A percentile compares a stretch with the other conserved stretches of the same genome.
Conservation (phyloP, 2,329 filamentous ascomycete species). For the Talaromyces sp. region DNA sequence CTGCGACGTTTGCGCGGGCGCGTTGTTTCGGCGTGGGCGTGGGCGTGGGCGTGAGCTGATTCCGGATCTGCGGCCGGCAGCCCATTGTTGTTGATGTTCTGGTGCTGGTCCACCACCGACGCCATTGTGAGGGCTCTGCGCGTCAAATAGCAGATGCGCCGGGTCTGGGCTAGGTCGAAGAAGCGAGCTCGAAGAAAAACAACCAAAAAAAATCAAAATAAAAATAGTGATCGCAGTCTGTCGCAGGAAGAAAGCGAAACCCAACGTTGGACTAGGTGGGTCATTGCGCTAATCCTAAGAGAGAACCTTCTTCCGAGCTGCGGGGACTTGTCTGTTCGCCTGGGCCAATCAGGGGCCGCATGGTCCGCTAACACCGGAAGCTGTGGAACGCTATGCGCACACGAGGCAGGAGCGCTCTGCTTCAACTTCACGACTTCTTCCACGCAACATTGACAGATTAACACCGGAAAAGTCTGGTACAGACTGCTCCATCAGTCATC, state of each 20-base stretch:
- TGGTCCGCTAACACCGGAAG: not conserved
- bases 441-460: too few relatives aligned
- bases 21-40: slow-evolving; percentile 1
- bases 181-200: not conserved
- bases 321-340: not conserved
- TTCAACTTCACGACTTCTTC: not conserved
- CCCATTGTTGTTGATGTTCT: not conserved
- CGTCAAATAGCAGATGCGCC: not conserved
- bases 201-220: not conserved
- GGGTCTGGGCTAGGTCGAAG: not conserved
- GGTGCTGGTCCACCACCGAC: not conserved
- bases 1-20: slow-evolving; percentile 35
- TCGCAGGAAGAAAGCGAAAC: slow-evolving; percentile 5
- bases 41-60: not conserved
- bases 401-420: too few relatives aligned
- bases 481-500: not conserved
- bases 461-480: not conserved
- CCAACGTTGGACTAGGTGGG: not conserved
- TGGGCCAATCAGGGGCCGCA: not conserved
- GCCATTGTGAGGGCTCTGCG: not conserved
- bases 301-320: not conserved
- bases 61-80: not conserved
- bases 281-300: not conserved
- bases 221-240: not conserved
- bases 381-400: not conserved